Base-by-base conservation (phyloP, 257 asterid species). In the Nicotiana otophora region DNA sequence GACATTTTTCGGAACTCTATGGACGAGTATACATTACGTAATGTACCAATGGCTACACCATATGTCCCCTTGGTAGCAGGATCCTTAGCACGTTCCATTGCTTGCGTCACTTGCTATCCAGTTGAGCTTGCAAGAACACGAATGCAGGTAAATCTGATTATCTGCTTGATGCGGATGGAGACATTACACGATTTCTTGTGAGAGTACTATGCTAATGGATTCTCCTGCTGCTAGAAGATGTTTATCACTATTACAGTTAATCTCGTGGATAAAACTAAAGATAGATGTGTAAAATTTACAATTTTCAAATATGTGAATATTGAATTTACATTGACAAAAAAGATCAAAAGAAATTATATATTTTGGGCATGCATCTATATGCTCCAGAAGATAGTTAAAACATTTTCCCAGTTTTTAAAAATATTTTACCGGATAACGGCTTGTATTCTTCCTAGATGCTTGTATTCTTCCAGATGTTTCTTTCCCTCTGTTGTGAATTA, bases 51-150 rank as follows among this genome's bases (percentile, higher is more conserved):
- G 66, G 58, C 90, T 82, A 88, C 89, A 23, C 91, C 97, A 20
- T 94, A 91, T 84, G 90, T 88, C 83, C 98, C 99, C 61, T 82
- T 92, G 69, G 86, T 94, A 75, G 95, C 98, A 81, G 99, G 99
- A 68, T 91, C 98, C 75, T 74, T 94, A 81, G 93, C 99, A 14
- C 93, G 99, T 78, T 93, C 99, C 9, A 68, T 96, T 77, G 97
- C 99, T 48, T 96, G 98, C 81, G n/a, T 92, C 77, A 87, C 94
- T 82, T 94, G 97, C 84, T 96, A 96, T 84, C 99, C 97, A 51
- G 80, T 93, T 77, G 99, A 95, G 78, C 97, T 95, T 84, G 98
- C 97, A 61, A 91, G 95, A 89, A 95, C 99, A 10, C 97, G 97
- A 55, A 92, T 95, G 98, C 99, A 92, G 98, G 99, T 95, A 87